Conservation (phyloP, 305 asterid species). For the Plantago coronopus region DNA sequence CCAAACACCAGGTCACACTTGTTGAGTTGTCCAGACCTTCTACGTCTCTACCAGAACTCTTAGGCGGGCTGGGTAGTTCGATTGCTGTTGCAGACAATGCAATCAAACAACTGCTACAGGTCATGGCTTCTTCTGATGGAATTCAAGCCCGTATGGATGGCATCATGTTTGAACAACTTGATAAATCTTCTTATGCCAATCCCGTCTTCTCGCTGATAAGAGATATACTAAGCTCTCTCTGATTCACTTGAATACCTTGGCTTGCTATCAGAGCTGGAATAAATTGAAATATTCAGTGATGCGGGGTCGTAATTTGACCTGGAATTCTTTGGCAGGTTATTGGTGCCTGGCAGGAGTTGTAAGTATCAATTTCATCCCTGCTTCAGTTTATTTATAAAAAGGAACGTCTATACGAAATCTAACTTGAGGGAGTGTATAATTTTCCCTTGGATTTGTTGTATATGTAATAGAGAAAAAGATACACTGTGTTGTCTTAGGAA, state of each 20-base stretch:
- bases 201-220: conserved; percentile 43
- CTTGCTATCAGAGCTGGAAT: too few species aligned
- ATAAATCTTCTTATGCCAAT: conserved; percentile 47
- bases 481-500: too few species aligned
- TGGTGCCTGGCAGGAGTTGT: too few species aligned
- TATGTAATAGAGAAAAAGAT: too few species aligned
- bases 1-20: conserved; percentile 51
- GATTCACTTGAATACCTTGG: neutral
- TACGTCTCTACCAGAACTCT: conserved; percentile 55
- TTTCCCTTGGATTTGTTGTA: too few species aligned
- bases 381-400: too few species aligned
- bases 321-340: too few species aligned
- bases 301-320: too few species aligned
- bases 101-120: conserved; percentile 48
- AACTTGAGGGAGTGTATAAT: too few species aligned
- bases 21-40: conserved; percentile 80
- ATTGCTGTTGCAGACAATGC: conserved; percentile 58
- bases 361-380: too few species aligned
- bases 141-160: conserved; percentile 94
- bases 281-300: too few species aligned
- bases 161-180: conserved; percentile 58
- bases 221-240: conserved; percentile 55
- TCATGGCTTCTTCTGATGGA: conserved; percentile 51
- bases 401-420: too few species aligned
- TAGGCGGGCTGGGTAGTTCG: conserved; percentile 59